Evolutionary conservation across 306 rosid genomes (phyloP).

Genomic region (Medicago lupulina): DNA sequence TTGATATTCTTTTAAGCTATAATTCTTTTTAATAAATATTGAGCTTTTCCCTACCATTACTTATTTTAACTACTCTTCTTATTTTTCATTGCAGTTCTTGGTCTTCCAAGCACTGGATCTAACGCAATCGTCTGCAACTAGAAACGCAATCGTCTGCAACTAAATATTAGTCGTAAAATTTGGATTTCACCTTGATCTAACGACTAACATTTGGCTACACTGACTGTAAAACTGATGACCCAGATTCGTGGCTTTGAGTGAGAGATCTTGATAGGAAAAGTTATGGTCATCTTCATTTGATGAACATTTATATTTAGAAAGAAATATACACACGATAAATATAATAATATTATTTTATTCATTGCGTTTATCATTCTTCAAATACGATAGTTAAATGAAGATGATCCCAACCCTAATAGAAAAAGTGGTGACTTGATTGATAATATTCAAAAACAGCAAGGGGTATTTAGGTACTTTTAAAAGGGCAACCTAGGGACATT

Average conservation of each 20-base stretch:
- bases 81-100: background rate
- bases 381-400: too few species aligned
- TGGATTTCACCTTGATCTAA: background rate
- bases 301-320: too few species aligned
- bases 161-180: background rate
- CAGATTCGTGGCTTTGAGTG: background rate
- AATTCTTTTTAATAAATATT: conserved; percentile 40
- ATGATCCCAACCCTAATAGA: background rate
- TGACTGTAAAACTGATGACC: background rate
- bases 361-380: too few species aligned
- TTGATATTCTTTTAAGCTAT: conserved; percentile 50
- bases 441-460: background rate
- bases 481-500: conserved; percentile 49
- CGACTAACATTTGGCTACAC: background rate
- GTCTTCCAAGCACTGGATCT: background rate
- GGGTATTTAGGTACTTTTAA: conserved; percentile 45
- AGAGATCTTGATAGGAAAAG: background rate
- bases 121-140: background rate
- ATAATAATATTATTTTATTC: too few species aligned
- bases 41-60: conserved; percentile 35
- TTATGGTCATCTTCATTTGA: too few species aligned
- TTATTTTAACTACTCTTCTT: background rate
- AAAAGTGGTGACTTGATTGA: background rate
- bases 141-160: background rate
- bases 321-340: too few species aligned